Conservation (phyloP, 306 rosid genomes). For the Citrullus mucosospermus region DNA sequence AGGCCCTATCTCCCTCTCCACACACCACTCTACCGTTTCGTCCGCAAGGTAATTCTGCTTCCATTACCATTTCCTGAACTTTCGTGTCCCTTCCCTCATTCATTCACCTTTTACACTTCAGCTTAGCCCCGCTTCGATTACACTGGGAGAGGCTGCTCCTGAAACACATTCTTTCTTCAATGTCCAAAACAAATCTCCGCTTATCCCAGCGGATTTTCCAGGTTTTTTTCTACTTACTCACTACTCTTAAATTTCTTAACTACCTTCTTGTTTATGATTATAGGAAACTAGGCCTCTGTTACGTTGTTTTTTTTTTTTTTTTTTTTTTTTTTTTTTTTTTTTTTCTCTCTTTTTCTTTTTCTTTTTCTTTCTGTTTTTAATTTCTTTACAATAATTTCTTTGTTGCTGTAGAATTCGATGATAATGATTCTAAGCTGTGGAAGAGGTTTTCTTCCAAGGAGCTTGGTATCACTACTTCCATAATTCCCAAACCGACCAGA, state of each 20-base stretch:
- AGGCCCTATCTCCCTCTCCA: not conserved
- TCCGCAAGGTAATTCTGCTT: not conserved
- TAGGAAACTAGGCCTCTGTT: not conserved
- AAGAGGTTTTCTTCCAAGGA: slow-evolving; percentile 60
- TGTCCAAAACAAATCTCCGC: not conserved
- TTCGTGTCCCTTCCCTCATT: not conserved
- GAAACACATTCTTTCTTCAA: not conserved
- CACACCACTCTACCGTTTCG: not conserved
- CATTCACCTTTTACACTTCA: not conserved
- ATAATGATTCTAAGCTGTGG: slow-evolving; percentile 35
- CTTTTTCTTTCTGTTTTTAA: no score
- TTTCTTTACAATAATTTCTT: not conserved
- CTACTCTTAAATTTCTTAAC: not conserved
- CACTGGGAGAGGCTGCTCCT: not conserved
- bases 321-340: not conserved
- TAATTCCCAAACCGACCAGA: slow-evolving; percentile 48
- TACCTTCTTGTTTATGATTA: not conserved
- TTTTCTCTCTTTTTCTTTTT: not conserved
- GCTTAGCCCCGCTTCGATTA: not conserved
- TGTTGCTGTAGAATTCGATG: not conserved
- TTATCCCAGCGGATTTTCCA: not conserved
- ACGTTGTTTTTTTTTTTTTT: not conserved
- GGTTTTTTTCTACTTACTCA: not conserved
- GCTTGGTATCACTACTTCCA: slow-evolving; percentile 56
- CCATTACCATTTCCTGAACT: not conserved